Evolutionary conservation across 768 basidiomycete species (phyloP).

Genomic region (Auricularia cornea): DNA sequence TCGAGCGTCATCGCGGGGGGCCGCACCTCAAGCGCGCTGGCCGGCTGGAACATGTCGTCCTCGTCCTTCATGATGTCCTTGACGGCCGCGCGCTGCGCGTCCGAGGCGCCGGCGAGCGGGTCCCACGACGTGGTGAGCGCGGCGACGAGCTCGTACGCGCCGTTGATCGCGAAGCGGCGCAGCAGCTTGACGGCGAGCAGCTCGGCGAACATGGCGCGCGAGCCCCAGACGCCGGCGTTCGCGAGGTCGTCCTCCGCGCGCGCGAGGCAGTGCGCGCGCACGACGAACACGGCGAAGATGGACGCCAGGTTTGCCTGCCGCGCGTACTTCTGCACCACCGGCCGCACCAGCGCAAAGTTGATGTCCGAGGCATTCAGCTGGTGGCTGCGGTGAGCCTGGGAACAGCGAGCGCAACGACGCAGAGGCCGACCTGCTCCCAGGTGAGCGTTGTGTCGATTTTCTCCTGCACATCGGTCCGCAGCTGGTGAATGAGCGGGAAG

Average conservation of each 20-base stretch:
- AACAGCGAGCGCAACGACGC: slow-evolving; percentile 4
- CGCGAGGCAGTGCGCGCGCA: slow-evolving; percentile 68
- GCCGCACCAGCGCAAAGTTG: slow-evolving; percentile 71
- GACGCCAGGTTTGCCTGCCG: slow-evolving; percentile 64
- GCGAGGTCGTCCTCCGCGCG: slow-evolving; percentile 65
- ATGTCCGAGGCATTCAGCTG: slow-evolving; percentile 74
- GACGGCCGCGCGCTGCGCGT: slow-evolving; percentile 56
- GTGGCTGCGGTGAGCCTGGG: slow-evolving; percentile 1
- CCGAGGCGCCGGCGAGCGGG: slow-evolving; percentile 69
- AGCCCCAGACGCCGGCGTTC: slow-evolving; percentile 60
- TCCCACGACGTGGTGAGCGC: slow-evolving; percentile 80
- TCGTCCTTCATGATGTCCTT: slow-evolving; percentile 50
- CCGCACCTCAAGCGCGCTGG: slow-evolving; percentile 81
- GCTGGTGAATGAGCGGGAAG: slow-evolving; percentile 68
- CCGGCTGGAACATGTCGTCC: slow-evolving; percentile 52
- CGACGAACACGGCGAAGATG: slow-evolving; percentile 70
- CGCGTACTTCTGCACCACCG: slow-evolving; percentile 71
- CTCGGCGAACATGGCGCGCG: slow-evolving; percentile 76
- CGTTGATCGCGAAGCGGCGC: slow-evolving; percentile 56
- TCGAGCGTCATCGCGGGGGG: neutral
- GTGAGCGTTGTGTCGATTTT: slow-evolving; percentile 59
- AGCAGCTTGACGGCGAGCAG: slow-evolving; percentile 84
- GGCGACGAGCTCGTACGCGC: slow-evolving; percentile 40
- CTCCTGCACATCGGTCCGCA: slow-evolving; percentile 51
- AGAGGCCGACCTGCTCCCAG: slow-evolving; percentile 58